Conservation (phyloP, 2,329 filamentous ascomycete species). For the Lasiodiplodia sp. region DNA sequence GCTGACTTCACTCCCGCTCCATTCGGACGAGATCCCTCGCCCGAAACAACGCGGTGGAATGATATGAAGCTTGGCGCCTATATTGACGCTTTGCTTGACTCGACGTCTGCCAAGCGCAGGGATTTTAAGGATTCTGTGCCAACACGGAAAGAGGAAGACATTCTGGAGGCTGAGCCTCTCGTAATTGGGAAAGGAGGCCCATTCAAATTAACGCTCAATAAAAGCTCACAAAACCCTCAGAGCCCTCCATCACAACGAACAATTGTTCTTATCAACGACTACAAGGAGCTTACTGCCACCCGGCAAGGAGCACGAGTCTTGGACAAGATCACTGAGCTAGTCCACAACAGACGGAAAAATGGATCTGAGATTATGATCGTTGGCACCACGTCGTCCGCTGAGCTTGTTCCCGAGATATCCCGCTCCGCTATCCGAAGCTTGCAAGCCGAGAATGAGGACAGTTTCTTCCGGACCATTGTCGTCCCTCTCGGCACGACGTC, state of each 20-base stretch:
- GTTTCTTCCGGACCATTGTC: slow-evolving; percentile 46
- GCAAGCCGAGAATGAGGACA: slow-evolving; percentile 50
- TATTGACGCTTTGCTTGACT: slow-evolving; percentile 44
- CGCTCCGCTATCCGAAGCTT: slow-evolving; percentile 55
- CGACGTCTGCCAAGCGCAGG: slow-evolving; percentile 41
- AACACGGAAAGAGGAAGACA: neutral
- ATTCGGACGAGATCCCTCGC: neutral
- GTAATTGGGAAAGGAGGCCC: slow-evolving; percentile 6
- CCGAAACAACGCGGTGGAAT: slow-evolving; percentile 40
- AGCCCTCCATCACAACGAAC: slow-evolving; percentile 46
- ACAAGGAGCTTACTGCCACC: slow-evolving; percentile 76
- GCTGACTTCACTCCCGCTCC: slow-evolving; percentile 1
- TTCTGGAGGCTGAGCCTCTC: slow-evolving; percentile 35
- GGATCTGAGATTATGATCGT: slow-evolving; percentile 79
- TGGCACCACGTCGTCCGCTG: slow-evolving; percentile 73
- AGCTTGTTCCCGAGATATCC: slow-evolving; percentile 52
- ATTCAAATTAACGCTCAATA: slow-evolving; percentile 3
- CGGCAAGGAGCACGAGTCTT: slow-evolving; percentile 74
- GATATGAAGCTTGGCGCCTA: slow-evolving; percentile 46
- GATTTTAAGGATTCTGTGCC: neutral
- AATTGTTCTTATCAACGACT: slow-evolving; percentile 82
- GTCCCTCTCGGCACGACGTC: slow-evolving; percentile 11
- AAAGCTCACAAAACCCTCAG: neutral
- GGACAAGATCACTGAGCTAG: slow-evolving; percentile 70
- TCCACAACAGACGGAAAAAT: slow-evolving; percentile 74